Conservation (phyloP, 1,284 basidiomycete species). For the Gymnopus androsaceus region DNA sequence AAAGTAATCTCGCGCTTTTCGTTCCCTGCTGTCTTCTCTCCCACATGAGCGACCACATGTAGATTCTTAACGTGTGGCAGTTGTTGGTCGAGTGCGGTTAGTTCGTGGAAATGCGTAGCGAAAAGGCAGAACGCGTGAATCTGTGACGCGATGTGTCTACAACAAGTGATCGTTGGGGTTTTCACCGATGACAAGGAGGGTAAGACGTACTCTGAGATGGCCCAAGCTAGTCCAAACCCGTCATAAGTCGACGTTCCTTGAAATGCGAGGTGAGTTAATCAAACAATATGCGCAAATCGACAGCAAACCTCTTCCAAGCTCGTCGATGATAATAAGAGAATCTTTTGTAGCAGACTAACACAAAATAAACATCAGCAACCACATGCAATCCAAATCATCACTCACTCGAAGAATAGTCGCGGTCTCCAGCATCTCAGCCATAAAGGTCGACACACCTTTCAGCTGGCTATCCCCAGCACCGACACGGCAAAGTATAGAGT, state of each 20-base stretch:
- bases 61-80: constrained; percentile 89
- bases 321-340: constrained; percentile 97
- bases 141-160: constrained; percentile 89
- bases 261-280: constrained; percentile 8
- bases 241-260: constrained; percentile 96
- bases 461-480: constrained; percentile 97
- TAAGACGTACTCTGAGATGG: constrained; percentile 84
- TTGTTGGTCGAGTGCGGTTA: constrained; percentile 89
- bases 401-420: constrained; percentile 90
- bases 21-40: constrained; percentile 52
- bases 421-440: constrained; percentile 99
- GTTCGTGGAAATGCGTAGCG: constrained; percentile 97
- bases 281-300: background rate
- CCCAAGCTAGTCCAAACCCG: constrained; percentile 98
- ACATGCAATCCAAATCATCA: constrained; percentile 11
- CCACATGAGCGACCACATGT: constrained; percentile 94
- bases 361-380: constrained; percentile 8
- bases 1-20: constrained; percentile 88
- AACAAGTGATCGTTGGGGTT: background rate
- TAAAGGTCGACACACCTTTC: constrained; percentile 98
- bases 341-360: constrained; percentile 84
- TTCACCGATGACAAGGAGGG: background rate
- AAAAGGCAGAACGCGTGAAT: constrained; percentile 95
- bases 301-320: constrained; percentile 82
- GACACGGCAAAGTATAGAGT: constrained; percentile 94